Evolutionary conservation across 1,284 basidiomycete species (phyloP), one percentile per base, ranked within the genome.

Genomic region (Puccinia hordei): DNA sequence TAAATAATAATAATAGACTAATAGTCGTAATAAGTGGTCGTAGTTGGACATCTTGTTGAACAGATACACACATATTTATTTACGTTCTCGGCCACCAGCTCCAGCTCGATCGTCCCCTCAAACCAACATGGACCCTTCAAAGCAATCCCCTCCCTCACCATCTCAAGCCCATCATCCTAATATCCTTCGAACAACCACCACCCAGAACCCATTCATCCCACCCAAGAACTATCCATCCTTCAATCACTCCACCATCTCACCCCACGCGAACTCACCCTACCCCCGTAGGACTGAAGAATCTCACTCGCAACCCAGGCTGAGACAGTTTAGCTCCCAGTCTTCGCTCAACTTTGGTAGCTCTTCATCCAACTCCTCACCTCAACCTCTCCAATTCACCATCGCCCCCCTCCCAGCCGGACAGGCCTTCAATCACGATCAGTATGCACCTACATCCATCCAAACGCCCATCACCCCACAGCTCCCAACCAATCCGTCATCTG

Each of bases 271-370:
- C 19, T 22, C 49, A 10, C n/a, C 66, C 15, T 49, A 49, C 66
- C 66, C 41, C 13, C 66, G 66, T 30, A 41, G 46, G 44, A 41
- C 12, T 65, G 61, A 65, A 19, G 44, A 51, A 15, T 51, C 66
- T 5, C n/a, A 66, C 24, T 72, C 69, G 22, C 12, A 55, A 35
- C 69, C 69, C 49, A 55, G 69, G 33, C 33, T 72, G 51, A 72
- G 69, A 55, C 69, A 72, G 33, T 72, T 72, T 24, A 72, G 69
- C 69, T 72, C 69, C 22, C 69, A 72, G 51, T 72, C 69, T 72
- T 71, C 66, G 59, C 55, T 73, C 57, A 80, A 55, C 55, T 61
- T 55, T 27, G 38, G 22, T 57, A 61, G 61, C 17, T 22, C 68
- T 38, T 66, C 66, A 8, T 51, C 66, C 19, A 57, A 57, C 35